Base-by-base conservation (phyloP, 1,139 yeast species). In the Williopsis jadinii region DNA sequence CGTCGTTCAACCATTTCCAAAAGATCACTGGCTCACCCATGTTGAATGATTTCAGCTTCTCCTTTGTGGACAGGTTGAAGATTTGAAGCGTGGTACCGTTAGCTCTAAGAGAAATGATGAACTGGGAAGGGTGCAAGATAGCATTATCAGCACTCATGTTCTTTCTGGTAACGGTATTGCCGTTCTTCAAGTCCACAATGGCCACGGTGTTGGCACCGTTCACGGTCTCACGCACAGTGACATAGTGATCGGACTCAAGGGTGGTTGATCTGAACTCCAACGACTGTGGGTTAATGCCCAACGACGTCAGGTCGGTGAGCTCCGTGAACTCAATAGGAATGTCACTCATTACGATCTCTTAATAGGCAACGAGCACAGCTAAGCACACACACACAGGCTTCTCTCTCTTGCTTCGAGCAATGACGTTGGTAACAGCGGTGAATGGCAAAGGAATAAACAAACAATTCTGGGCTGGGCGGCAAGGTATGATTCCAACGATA, bases 71-170 rank as follows among this genome's bases (percentile, higher is more conserved):
- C 57, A 94, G 73, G 64, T 94, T 87, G 68, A 92, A 95, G 54
- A 92, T 85, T 69, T 92, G 98, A 49, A 90, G 76, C 35, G 96
- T 88, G 42, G 96, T 87, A 51, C 97, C 97, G 59, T 90, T 94
- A 37, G 98, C 97, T 60, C 97, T 77, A 51, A 94, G 77, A 19
- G 96, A 88, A 55, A 94, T 90, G 51, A 92, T 90, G 65, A 81
- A 77, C 63, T 87, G 83, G 28, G 69, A 62, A 13, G 98, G 97
- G 63, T 90, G 95, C 95, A 94, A 83, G 60, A 94, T 92, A 40
- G 97, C 97, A 51, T 90, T 85, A 66, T 94, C 99, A 38, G 98
- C 99, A 43, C 87, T 78, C 96, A 94, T 94, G 63, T 85, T 84
- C 67, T 94, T 90, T 59, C 95, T 80, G 28, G 80, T 78, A 53